Evolutionary conservation across 202 grass and related monocot species (phyloP).

Genomic region (Carex arenaria): DNA sequence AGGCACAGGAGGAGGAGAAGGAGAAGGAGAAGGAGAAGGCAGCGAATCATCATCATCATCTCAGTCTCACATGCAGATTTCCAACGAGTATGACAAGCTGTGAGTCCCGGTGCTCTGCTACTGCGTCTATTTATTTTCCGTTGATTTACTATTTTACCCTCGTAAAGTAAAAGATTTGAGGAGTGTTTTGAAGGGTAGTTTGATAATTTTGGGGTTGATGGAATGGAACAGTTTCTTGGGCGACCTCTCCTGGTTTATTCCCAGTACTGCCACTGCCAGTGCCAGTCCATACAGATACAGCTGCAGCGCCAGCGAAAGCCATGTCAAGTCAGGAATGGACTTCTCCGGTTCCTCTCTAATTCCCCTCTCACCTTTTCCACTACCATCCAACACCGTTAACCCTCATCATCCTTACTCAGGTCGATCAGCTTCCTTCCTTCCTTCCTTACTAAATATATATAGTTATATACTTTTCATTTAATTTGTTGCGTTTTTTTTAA

Average conservation of each 20-base stretch:
- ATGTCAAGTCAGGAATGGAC: constrained; percentile 1
- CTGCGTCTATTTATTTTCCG: too few species aligned
- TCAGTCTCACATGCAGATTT: constrained; percentile 5
- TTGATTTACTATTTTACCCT: constrained; percentile 12
- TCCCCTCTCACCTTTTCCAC: background rate
- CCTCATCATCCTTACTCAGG: background rate
- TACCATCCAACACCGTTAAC: background rate
- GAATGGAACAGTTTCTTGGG: constrained; percentile 12
- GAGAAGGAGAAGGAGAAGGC: constrained; percentile 9
- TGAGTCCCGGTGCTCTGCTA: constrained; percentile 2
- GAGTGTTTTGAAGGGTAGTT: constrained; percentile 1
- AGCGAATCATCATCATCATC: constrained; percentile 16
- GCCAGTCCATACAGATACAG: background rate
- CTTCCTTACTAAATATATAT: background rate
- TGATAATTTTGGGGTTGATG: constrained; percentile 15
- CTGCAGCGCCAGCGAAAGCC: background rate
- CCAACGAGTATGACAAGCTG: constrained; percentile 24
- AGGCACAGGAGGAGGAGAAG: constrained; percentile 2
- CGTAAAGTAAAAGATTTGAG: background rate
- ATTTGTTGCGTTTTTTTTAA: background rate
- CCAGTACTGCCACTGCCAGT: too few species aligned
- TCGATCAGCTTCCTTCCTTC: too few species aligned
- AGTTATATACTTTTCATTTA: background rate
- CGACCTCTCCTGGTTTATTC: constrained; percentile 5
- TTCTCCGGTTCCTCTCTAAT: constrained; percentile 8